Percentiles rank a stretch among this genome's conserved stretches.
Conservation (phyloP, 2,329 filamentous ascomycete genomes). For the Ophiostoma sp. region DNA sequence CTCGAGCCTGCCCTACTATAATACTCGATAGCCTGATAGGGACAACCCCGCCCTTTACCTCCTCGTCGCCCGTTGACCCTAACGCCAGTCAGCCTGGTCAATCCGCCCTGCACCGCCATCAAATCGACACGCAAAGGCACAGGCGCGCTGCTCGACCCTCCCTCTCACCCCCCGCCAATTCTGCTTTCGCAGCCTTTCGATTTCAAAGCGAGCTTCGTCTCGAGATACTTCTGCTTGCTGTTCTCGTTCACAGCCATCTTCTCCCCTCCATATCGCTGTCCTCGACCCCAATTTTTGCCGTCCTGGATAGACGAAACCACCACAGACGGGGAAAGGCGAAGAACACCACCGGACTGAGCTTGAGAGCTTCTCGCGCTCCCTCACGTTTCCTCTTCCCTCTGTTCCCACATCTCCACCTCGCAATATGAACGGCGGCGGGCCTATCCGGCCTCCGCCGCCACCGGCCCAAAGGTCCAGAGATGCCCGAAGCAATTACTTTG, state of each 20-base stretch:
- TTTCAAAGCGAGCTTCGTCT: not conserved
- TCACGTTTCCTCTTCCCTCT: not conserved
- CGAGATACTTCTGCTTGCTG: no score
- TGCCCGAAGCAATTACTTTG: constrained; percentile 50
- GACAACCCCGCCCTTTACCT: constrained; percentile 9
- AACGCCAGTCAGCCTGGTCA: constrained; percentile 19
- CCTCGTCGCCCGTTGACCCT: not conserved
- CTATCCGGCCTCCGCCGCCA: constrained; percentile 21
- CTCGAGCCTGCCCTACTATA: not conserved
- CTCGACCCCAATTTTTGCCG: no score
- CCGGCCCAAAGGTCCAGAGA: constrained; percentile 19
- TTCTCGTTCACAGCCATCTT: no score
- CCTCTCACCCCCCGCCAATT: not conserved
- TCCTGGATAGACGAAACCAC: no score
- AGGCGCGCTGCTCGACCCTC: not conserved
- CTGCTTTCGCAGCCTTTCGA: not conserved
- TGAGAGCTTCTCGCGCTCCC: no score
- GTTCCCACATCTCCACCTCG: not conserved
- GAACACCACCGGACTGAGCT: no score
- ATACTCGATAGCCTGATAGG: not conserved
- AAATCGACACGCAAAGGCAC: not conserved
- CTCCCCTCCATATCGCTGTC: no score
- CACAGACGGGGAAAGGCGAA: no score
- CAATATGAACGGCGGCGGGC: constrained; percentile 20
- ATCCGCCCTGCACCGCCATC: constrained; percentile 1